These are phyloP conservation scores for Rosa lucieae DNA, from an alignment of 306 rosid species.

Conservation along the genomic window DNA sequence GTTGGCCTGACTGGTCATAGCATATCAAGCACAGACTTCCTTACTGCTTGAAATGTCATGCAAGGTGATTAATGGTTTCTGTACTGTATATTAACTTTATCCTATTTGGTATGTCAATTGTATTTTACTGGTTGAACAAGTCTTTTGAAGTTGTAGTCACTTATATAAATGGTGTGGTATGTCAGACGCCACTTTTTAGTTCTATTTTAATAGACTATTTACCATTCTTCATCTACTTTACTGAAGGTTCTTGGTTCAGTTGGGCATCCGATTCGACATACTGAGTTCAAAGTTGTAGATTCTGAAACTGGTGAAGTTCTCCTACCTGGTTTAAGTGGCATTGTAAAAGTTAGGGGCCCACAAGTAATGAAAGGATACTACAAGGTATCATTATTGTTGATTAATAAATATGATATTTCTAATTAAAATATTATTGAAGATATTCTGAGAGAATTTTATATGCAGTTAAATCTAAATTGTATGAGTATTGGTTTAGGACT, in stretches of 20 bases:
- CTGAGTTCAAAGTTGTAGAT: slow-evolving; percentile 73
- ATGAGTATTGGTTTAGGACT: background rate
- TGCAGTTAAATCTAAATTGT: background rate
- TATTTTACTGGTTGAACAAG: background rate
- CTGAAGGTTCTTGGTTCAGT: slow-evolving; percentile 88
- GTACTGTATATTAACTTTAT: background rate
- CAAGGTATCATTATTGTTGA: slow-evolving; percentile 57
- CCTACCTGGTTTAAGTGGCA: slow-evolving; percentile 71
- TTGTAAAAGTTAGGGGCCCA: slow-evolving; percentile 79
- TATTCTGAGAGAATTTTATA: background rate
- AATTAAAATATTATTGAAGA: background rate
- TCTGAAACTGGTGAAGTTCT: slow-evolving; percentile 68
- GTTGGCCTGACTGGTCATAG: background rate
- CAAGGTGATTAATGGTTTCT: background rate
- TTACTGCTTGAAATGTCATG: background rate
- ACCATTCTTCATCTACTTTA: slow-evolving; percentile 29
- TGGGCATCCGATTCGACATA: slow-evolving; percentile 75
- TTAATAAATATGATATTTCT: background rate
- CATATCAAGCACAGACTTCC: background rate
- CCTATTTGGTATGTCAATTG: background rate
- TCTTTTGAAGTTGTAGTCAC: background rate
- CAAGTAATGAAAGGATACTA: slow-evolving; percentile 90
- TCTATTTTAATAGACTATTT: slow-evolving; percentile 21
- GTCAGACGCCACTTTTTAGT: background rate
- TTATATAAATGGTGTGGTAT: slow-evolving; percentile 16